A percentile compares a stretch with the other conserved stretches of the same genome.
phyloP scores from a whole-genome alignment of 2,329 filamentous ascomycete genomes.

The Escovopsis sp. region DNA sequence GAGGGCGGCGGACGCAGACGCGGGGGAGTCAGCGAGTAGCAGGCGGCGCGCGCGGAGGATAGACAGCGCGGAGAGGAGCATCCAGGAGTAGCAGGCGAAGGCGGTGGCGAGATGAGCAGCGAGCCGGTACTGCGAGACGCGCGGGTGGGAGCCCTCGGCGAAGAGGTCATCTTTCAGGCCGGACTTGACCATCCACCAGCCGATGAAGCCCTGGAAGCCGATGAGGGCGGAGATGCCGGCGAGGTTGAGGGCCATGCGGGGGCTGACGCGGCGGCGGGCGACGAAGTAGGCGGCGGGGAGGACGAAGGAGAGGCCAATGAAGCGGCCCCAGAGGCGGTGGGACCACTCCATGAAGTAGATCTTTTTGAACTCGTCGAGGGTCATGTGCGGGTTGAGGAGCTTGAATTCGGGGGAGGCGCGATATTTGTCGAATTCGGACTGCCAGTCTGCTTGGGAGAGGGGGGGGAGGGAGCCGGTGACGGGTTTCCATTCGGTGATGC shows the following conservation, averaged over 20 bases:
- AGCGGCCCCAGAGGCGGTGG: constrained; percentile 83
- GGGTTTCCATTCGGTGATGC: constrained; percentile 97
- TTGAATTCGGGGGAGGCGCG: constrained; percentile 83
- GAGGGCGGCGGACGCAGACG: constrained; percentile 43
- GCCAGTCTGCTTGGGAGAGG: constrained; percentile 65
- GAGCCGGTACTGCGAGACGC: constrained; percentile 88
- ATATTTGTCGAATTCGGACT: constrained; percentile 87
- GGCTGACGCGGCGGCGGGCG: constrained; percentile 60
- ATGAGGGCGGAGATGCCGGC: constrained; percentile 77
- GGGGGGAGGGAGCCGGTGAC: constrained; percentile 87
- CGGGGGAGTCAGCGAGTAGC: constrained; percentile 54
- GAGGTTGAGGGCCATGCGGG: constrained; percentile 61
- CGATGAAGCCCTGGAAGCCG: constrained; percentile 86
- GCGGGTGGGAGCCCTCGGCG: constrained; percentile 73
- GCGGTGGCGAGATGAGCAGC: constrained; percentile 80
- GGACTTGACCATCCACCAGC: constrained; percentile 99
- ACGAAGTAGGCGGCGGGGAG: constrained; percentile 82
- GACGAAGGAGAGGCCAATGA: constrained; percentile 81
- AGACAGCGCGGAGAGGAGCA: constrained; percentile 77
- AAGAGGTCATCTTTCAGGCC: constrained; percentile 94
- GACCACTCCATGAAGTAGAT: constrained; percentile 99
- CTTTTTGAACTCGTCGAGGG: constrained; percentile 83
- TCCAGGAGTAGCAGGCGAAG: constrained; percentile 84
- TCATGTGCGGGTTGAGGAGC: constrained; percentile 86
- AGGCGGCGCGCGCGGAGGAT: constrained; percentile 60